Evolutionary conservation across 2,329 filamentous ascomycete genomes (phyloP), one percentile per base, ranked within the genome.

Genomic region (Lojkania enalia): DNA sequence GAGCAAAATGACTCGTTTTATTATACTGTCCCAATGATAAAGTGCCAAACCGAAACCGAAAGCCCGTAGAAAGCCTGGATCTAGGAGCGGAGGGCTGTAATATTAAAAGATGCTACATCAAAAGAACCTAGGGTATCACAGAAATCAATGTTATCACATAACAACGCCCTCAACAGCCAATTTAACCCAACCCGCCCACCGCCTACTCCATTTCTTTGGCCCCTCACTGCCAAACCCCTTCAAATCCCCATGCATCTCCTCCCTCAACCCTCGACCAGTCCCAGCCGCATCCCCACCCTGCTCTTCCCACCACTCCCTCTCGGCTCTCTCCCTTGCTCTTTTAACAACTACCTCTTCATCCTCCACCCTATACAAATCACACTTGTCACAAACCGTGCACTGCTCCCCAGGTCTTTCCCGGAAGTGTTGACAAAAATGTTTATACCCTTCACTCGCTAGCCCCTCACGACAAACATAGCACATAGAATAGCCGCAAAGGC

Each of bases 401-500:
- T 78, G 76, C 12, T 81, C 80, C 37, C 91, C 90, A 0, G 87
- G 88, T 49, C 87, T 81, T 7, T 88, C 86, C 6, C 94, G 81
- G 68, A 97, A 97, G 71, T 97, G 94, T 66, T 96, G 88, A 67
- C 94, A 99, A 64, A 96, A 99, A 70, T 99, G 94, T 29, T 84
- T 79, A 69, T 99, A 97, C 0, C 92, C 91, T 66, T 91, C 86
- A 2, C 74, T 48, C 38, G 81, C 74, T 14, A 79, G 71, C n/a
- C 74, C 71, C 31, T 71, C 64, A 30, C 94, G 88, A 70, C 94
- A 99, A 35, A 97, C 83, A 64, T 99, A 99, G 69, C 94, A 99
- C 92, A 97, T 97, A 58, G 88, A 87, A 72, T 97, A 97, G 6
- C 94, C 94, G 71, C 94, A 99, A 13, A 90, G 85, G 66, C 94